These are phyloP conservation scores for Lasiodiplodia sp. DNA, from an alignment of 2,329 filamentous ascomycete genomes.

Conservation along the genomic window DNA sequence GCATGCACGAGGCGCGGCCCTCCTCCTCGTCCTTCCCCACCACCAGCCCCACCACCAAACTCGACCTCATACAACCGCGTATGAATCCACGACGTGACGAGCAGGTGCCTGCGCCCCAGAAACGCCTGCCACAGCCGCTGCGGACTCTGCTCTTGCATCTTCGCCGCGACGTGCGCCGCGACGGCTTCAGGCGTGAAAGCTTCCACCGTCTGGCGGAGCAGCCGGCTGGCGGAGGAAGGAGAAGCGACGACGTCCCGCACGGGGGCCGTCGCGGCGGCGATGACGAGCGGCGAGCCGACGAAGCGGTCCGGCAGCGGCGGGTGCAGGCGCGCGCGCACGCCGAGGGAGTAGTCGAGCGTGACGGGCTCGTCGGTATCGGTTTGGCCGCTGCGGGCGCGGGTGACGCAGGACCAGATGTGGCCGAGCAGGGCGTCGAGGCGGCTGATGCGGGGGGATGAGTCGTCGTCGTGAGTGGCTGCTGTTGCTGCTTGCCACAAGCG, in stretches of 20 bases:
- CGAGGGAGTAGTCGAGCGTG: conserved; percentile 53
- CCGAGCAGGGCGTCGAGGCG: conserved; percentile 57
- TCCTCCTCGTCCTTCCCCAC: too few relatives aligned
- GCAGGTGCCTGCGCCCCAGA: conserved; percentile 50
- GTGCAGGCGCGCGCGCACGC: conserved; percentile 48
- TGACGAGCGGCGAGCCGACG: conserved; percentile 55
- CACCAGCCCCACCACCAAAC: conserved; percentile 40
- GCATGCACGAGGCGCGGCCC: conserved; percentile 50
- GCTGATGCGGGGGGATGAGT: conserved; percentile 41
- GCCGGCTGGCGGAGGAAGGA: conserved; percentile 34
- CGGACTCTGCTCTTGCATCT: conserved; percentile 53
- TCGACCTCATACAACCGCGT: conserved; percentile 51
- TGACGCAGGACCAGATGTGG: conserved; percentile 56
- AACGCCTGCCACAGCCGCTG: conserved; percentile 60
- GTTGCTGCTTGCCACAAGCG: conserved; percentile 42
- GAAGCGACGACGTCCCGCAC: conserved; percentile 31
- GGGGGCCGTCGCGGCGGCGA: conserved; percentile 45
- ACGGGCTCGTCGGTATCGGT: conserved; percentile 40
- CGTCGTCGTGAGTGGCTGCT: neutral
- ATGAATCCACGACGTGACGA: conserved; percentile 56
- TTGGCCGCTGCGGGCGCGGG: conserved; percentile 48
- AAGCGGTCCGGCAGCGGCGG: conserved; percentile 52
- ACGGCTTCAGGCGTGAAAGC: conserved; percentile 50
- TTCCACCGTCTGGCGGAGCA: conserved; percentile 47
- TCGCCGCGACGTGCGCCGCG: conserved; percentile 52